Base-by-base conservation (phyloP, 83 land plant species). In the Picea abies region DNA sequence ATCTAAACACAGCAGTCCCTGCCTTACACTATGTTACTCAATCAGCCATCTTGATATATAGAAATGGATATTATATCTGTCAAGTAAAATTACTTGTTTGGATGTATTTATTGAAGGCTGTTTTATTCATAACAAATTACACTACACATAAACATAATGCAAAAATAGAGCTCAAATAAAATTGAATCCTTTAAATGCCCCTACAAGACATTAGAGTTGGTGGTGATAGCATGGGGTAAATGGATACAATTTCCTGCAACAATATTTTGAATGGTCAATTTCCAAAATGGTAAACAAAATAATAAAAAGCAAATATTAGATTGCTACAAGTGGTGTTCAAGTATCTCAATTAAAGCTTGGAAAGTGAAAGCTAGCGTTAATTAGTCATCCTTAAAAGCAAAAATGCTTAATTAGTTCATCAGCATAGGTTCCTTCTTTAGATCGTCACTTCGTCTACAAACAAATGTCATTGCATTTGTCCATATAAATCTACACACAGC, bases 181-280 rank as follows among this genome's bases (percentile, higher is more conserved):
- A 41, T 41, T 41, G 44, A 41, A 41, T 41, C 44, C 6, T 41
- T 41, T 41, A 41, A 41, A 41, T 29, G 29, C 29, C 29, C 29
- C 29, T 29, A 29, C 29, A 29, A 29, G 29, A 29, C 62, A 92
- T 90, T 9, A 97, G 84, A 60, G 90, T 95, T 60, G 99, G 99
- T 11, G 99, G 98, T 58, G 95, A 92, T 20, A 97, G 84, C 87
- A 87, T 91, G 32, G 97, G 99, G 75, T 96, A 97, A 67, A 97
- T 94, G 5, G 97, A 94, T 12, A 97, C 93, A 22, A 97, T 95
- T 80, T 97, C 99, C 99, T 97, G 95, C 83, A 88, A 82, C 77
- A 63, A 7, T 35, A 32, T 70, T 35, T 70, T 17, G 39, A 11
- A 37, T 70, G 52, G 10, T 15, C 20, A 26, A 70, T 32, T 5